A percentile compares a stretch with the other conserved stretches of the same genome.
phyloP scores from a whole-genome alignment of 176 grass and related monocot species.

The Musa acuminata region DNA sequence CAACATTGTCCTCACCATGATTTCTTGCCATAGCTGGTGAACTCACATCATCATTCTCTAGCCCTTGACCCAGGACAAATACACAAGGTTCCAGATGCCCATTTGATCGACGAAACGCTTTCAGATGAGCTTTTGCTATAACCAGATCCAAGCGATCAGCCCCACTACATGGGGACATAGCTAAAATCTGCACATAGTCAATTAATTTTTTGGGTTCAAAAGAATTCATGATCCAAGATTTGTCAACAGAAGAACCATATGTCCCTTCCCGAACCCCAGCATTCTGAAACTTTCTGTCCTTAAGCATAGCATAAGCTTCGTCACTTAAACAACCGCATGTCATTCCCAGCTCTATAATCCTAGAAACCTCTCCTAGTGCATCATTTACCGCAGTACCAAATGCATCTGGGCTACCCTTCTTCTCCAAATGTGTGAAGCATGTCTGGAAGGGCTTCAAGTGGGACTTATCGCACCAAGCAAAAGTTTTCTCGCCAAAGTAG shows the following conservation, averaged over 20 bases:
- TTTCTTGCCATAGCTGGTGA: slow-evolving; percentile 19
- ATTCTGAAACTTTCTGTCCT: slow-evolving; percentile 34
- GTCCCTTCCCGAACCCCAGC: slow-evolving; percentile 39
- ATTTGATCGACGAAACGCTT: slow-evolving; percentile 51
- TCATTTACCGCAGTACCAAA: slow-evolving; percentile 38
- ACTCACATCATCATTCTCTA: slow-evolving; percentile 1
- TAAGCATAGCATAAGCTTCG: slow-evolving; percentile 3
- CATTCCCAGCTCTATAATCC: slow-evolving; percentile 28
- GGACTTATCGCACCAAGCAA: slow-evolving; percentile 34
- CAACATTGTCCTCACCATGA: slow-evolving; percentile 2
- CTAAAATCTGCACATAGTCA: slow-evolving; percentile 36
- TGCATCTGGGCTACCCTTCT: slow-evolving; percentile 27
- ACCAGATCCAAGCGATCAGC: slow-evolving; percentile 45
- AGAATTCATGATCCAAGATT: slow-evolving; percentile 31
- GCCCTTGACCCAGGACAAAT: slow-evolving; percentile 18
- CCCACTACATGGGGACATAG: slow-evolving; percentile 37
- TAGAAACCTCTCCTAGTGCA: slow-evolving; percentile 47
- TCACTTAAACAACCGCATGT: slow-evolving; percentile 32
- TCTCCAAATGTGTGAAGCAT: slow-evolving; percentile 26
- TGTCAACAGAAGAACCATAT: slow-evolving; percentile 22
- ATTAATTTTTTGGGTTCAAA: slow-evolving; percentile 35
- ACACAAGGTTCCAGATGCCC: slow-evolving; percentile 37
- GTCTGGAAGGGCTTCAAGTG: slow-evolving; percentile 40
- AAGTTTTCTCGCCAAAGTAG: slow-evolving; percentile 61
- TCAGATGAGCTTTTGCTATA: slow-evolving; percentile 59